Evolutionary conservation across 2,329 filamentous ascomycete species (phyloP), one percentile per base, ranked within the genome.

Genomic region (Beauveria varroae): DNA sequence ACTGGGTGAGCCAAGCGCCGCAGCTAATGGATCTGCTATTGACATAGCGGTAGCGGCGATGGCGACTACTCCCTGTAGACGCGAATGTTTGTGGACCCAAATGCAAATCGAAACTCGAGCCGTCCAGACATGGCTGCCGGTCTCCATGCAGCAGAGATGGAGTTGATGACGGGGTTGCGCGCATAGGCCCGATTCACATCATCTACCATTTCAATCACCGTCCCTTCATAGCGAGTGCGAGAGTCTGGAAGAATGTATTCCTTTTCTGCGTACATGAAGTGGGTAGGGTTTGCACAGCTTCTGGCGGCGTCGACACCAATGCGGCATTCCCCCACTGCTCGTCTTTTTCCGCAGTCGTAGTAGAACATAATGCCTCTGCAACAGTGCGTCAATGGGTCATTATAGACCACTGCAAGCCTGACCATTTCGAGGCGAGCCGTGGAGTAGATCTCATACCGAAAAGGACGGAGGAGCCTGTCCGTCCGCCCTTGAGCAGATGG

Each of bases 301-400:
- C 44, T 51, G 5, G 30, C 46, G 3, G 16, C 10, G 57, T 59
- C 57, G n/a, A 59, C 34, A 16, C 57, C 57, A 18, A 59, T 44
- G 12, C 57, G 47, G 37, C 57, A 59, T 40, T 59, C 46, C 5
- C 57, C 57, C 2, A 59, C 37, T 4, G 57, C 57, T 44, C 47
- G 34, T 18, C 34, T 52, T 20, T 44, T 44, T 9, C 57, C 57
- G 10, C 40, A 44, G 24, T 46, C 40, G 40, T 60, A 60, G 24
- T 52, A 46, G 26, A 60, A 53, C 47, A 60, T 44, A 49, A 60
- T 53, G 37, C 57, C 57, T 28, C 49, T 41, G 40, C 49, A 60
- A 16, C 40, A 52, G 2, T 50, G n/a, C 14, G 37, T 52, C 16
- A 18, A 20, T 3, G 30, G 14, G 34, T 60, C 49, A 28, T 43